These are phyloP conservation scores for Lupinus albus DNA, from an alignment of 306 rosid genomes.

Conservation along the genomic window DNA sequence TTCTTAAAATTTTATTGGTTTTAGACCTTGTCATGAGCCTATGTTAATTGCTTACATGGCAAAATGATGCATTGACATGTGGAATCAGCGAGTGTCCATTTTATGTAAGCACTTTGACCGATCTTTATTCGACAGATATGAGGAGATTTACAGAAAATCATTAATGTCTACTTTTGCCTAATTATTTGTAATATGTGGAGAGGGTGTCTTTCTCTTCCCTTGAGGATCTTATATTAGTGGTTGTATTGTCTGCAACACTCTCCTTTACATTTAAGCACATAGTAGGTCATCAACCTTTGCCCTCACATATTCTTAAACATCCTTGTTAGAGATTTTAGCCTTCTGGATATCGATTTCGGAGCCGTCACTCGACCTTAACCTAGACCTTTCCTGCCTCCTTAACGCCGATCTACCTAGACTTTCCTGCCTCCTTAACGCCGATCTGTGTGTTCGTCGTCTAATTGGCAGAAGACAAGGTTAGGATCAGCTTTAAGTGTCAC, in stretches of 20 bases:
- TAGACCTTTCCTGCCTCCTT: slow-evolving; percentile 12
- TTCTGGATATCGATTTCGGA: slow-evolving; percentile 1
- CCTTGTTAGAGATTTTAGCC: slow-evolving; percentile 1
- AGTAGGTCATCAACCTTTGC: not conserved
- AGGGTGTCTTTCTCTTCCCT: slow-evolving; percentile 1
- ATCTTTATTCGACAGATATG: slow-evolving; percentile 14
- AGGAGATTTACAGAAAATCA: slow-evolving; percentile 24
- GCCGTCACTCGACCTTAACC: not conserved
- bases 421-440: slow-evolving; percentile 3
- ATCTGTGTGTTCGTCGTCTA: slow-evolving; percentile 11
- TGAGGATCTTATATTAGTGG: slow-evolving; percentile 1
- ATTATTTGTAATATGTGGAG: not conserved
- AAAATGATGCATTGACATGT: too few relatives aligned
- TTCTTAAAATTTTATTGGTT: too few relatives aligned
- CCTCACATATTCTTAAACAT: not conserved
- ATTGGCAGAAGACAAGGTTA: slow-evolving; percentile 6
- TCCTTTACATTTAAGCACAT: not conserved
- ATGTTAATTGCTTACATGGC: too few relatives aligned
- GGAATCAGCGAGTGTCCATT: too few relatives aligned
- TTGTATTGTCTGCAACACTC: slow-evolving; percentile 6
- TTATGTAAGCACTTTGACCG: not conserved
- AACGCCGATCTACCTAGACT: not conserved
- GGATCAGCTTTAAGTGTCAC: slow-evolving; percentile 16
- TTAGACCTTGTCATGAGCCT: too few relatives aligned
- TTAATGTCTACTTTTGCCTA: slow-evolving; percentile 5